Evolutionary conservation across 2,329 filamentous ascomycete genomes (phyloP), one percentile per base, ranked within the genome.

Genomic region (Xylaria digitata): DNA sequence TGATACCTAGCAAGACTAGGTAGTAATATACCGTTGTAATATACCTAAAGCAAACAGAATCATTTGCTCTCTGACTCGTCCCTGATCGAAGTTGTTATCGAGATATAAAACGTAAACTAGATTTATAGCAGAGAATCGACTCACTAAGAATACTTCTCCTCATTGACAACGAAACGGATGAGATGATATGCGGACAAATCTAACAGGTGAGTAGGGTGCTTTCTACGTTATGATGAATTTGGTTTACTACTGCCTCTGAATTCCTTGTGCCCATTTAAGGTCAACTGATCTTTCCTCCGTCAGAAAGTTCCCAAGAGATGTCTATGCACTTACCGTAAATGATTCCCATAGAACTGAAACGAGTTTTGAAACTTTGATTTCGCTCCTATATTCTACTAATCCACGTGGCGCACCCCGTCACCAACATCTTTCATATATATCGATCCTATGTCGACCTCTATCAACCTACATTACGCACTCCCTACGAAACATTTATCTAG

Each of bases 261-360:
- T 37, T 8, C 19, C 26, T n/a, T 21, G 37, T 17, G 17, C 40
- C 40, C 5, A 2, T 49, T 32, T 7, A 49, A 42, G 30, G 40
- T 40, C 17, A 54, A 54, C 15, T 50, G 57, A 49, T 55, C 63
- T 45, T 61, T 61, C 63, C 56, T 60, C 42, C n/a, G n/a, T 55
- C n/a, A 1, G 46, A 17, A 9, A 3, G 30, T 15, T 21, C 9
- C 13, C 7, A 54, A 30, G 23, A 6, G 9, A 42, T 34, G 6
- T 54, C 11, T 43, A 45, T 32, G 37, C 21, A n/a, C 60, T 30
- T 62, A n/a, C 53, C 45, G 15, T 55, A 2, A 9, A 15, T 1
- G 6, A 6, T n/a, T 56, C n/a, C 7, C 3, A 2, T 19, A 26
- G 11, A n/a, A 32, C 32, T 11, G 17, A 57, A 23, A 63, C 23